Evolutionary conservation across 169 alveolate genomes (phyloP), one percentile per base, ranked within the genome.

Genomic region (Neospora caninum): DNA sequence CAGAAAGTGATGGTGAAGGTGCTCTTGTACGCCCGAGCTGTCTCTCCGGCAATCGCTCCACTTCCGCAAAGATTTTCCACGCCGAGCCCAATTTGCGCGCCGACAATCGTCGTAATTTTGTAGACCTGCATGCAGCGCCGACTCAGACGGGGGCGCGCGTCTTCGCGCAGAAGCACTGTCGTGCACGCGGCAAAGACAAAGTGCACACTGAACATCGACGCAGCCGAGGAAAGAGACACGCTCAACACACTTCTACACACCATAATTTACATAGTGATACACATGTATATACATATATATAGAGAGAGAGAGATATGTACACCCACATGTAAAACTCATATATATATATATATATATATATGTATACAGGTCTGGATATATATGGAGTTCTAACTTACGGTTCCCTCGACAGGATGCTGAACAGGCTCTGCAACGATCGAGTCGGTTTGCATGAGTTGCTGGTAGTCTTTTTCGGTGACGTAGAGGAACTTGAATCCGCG

Each of bases 11-110:
- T 93, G 29, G 99, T 98, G 96, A 98, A 96, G 42, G 97, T 96
- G 82, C 97, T 97, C 53, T 96, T 96, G 94, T 97, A 97, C 34
- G 99, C 98, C 83, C 96, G 95, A 82, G 98, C 96, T 39, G 99
- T 98, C 94, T 98, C 99, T 4, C 99, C 99, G 36, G 99, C 99
- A 38, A 97, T 97, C 88, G 96, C 94, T 58, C 98, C 99, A 58
- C 98, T 96, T 22, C 98, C 99, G 69, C 94, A 27, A 31, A 98
- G 91, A 88, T 97, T 97, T 92, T 98, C 99, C 49, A 98, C 98
- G 6, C 99, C 99, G 38, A 98, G 53, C 69, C 89, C 94, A 96
- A 93, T 45, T 95, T 96, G 80, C 45, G 87, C 45, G 69, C 97
- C 96, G 91, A 96, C 88, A 45, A 95, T 93, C 31, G 92, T 93